These are phyloP conservation scores for Gymnopus androsaceus DNA, from an alignment of 1,284 basidiomycete genomes.

Conservation along the genomic window DNA sequence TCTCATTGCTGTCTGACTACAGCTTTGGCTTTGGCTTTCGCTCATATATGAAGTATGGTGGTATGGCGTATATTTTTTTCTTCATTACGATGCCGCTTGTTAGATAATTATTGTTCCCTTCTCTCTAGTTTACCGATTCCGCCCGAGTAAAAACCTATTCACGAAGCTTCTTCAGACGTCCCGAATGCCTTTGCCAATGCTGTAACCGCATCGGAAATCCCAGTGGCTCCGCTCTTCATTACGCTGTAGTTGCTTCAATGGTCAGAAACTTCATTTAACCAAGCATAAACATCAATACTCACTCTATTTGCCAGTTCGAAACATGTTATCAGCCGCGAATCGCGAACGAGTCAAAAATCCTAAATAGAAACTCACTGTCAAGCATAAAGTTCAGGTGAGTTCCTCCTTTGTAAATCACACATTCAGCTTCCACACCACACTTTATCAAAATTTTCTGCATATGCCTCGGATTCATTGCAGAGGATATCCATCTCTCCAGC, in stretches of 20 bases:
- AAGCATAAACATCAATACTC: slow-evolving; percentile 3
- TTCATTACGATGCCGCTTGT: too few relatives aligned
- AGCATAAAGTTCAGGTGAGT: slow-evolving; percentile 72
- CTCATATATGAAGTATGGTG: too few relatives aligned
- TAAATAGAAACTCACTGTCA: slow-evolving; percentile 61
- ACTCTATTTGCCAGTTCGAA: too few relatives aligned
- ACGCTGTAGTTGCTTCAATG: slow-evolving; percentile 35
- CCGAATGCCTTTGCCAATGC: slow-evolving; percentile 48
- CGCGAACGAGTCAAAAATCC: too few relatives aligned
- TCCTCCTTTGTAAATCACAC: slow-evolving; percentile 57
- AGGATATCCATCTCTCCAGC: slow-evolving; percentile 71
- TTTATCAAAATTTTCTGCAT: slow-evolving; percentile 62
- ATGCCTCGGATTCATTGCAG: slow-evolving; percentile 62
- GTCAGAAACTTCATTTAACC: slow-evolving; percentile 8
- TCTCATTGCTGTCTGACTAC: too few relatives aligned
- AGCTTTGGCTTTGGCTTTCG: too few relatives aligned
- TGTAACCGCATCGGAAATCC: slow-evolving; percentile 55
- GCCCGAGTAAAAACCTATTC: too few relatives aligned
- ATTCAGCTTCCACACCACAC: slow-evolving; percentile 55
- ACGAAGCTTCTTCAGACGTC: too few relatives aligned
- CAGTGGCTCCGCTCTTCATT: slow-evolving; percentile 49
- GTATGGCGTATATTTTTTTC: too few relatives aligned
- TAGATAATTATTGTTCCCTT: too few relatives aligned
- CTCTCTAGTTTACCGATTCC: too few relatives aligned
- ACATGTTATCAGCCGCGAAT: too few relatives aligned